A percentile compares a stretch with the other conserved stretches of the same genome.
Conservation (phyloP, 1,139 yeast genomes). For the Candida sanyaensis region DNA sequence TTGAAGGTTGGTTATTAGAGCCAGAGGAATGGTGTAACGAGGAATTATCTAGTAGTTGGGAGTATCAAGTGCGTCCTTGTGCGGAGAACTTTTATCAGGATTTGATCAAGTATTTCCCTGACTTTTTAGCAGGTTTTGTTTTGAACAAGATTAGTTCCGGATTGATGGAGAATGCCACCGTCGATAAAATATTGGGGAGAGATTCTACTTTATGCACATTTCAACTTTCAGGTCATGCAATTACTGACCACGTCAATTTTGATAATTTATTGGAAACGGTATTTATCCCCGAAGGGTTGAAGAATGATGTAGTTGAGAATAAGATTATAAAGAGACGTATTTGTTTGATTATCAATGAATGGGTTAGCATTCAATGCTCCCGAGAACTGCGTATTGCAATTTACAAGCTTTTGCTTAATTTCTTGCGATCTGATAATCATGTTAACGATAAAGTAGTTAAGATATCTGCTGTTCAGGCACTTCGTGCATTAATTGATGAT, state of each 20-base stretch:
- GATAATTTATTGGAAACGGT: constrained; percentile 57
- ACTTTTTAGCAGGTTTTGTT: constrained; percentile 60
- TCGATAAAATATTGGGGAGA: constrained; percentile 59
- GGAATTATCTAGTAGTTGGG: constrained; percentile 77
- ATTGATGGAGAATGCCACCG: constrained; percentile 35
- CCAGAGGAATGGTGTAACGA: constrained; percentile 95
- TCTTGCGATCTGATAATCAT: constrained; percentile 43
- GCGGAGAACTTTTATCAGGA: constrained; percentile 86
- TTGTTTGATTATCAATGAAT: constrained; percentile 74
- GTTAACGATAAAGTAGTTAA: constrained; percentile 74
- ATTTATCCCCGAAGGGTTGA: constrained; percentile 67
- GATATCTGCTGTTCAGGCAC: constrained; percentile 72
- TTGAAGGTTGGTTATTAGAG: constrained; percentile 78
- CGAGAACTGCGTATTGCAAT: constrained; percentile 58
- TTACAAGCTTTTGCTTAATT: constrained; percentile 53
- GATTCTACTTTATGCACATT: constrained; percentile 84
- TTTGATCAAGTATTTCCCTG: constrained; percentile 64
- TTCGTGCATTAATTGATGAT: constrained; percentile 72
- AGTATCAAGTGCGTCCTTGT: constrained; percentile 82
- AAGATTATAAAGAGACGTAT: constrained; percentile 76
- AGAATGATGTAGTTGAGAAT: constrained; percentile 45
- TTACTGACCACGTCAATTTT: constrained; percentile 65
- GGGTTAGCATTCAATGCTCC: constrained; percentile 72
- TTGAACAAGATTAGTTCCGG: constrained; percentile 62
- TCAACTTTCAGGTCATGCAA: constrained; percentile 70